These are phyloP conservation scores for Penicillium sp. DNA, from an alignment of 2,329 filamentous ascomycete species.

Conservation along the genomic window DNA sequence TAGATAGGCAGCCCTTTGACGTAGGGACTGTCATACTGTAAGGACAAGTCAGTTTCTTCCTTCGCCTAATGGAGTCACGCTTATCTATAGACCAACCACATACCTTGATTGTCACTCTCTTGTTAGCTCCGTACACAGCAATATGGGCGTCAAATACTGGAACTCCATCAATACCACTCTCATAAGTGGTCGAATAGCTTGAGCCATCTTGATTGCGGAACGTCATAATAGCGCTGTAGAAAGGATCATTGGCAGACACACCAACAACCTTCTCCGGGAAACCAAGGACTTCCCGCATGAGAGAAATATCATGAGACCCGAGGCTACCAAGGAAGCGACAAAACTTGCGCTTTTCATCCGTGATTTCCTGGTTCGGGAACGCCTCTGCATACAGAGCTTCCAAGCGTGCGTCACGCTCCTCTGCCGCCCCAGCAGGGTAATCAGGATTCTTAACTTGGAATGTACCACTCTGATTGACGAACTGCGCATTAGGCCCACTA, in stretches of 20 bases:
- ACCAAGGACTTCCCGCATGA: slow-evolving; percentile 27
- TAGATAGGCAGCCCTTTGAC: slow-evolving; percentile 25
- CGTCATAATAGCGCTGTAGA: slow-evolving; percentile 27
- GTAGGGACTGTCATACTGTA: slow-evolving; percentile 27
- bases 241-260: slow-evolving; percentile 24
- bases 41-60: not conserved
- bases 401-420: slow-evolving; percentile 22
- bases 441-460: slow-evolving; percentile 24
- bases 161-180: slow-evolving; percentile 28
- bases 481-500: slow-evolving; percentile 25
- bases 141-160: slow-evolving; percentile 28
- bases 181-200: slow-evolving; percentile 24
- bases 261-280: slow-evolving; percentile 21
- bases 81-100: not conserved
- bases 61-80: not conserved
- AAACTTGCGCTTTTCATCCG: slow-evolving; percentile 24
- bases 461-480: slow-evolving; percentile 26
- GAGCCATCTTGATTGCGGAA: slow-evolving; percentile 24
- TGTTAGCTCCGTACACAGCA: slow-evolving; percentile 23
- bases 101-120: slow-evolving; percentile 26
- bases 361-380: slow-evolving; percentile 22
- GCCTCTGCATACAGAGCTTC: slow-evolving; percentile 22
- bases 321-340: slow-evolving; percentile 29
- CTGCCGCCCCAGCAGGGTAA: slow-evolving; percentile 16
- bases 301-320: slow-evolving; percentile 27